Evolutionary conservation across 495 filamentous ascomycete genomes (phyloP).

Genomic region (Penicillium dipodomyicola): DNA sequence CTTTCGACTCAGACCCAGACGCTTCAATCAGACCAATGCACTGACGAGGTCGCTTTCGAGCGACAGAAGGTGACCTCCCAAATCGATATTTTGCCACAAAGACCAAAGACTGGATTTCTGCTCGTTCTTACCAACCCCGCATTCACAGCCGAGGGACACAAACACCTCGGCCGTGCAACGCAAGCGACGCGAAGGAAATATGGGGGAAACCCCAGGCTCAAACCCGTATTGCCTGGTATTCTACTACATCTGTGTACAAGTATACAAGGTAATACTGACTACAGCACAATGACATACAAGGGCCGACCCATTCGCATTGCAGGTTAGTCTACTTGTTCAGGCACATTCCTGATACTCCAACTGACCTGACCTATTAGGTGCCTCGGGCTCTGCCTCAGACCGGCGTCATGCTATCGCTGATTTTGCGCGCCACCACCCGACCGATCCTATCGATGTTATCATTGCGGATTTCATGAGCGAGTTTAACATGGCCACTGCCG

Average conservation of each 20-base stretch:
- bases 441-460: conserved; percentile 55
- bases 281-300: conserved; percentile 17
- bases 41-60: neutral
- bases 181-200: neutral
- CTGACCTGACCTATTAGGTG: conserved; percentile 24
- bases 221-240: neutral
- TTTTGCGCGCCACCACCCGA: conserved; percentile 44
- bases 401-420: conserved; percentile 54
- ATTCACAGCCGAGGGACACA: conserved; percentile 8
- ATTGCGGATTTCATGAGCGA: conserved; percentile 60
- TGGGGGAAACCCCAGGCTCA: neutral
- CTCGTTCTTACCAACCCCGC: conserved; percentile 2
- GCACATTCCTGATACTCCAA: neutral
- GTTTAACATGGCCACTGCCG: conserved; percentile 50
- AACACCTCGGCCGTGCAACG: conserved; percentile 10
- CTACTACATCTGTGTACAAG: neutral
- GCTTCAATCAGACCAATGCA: neutral
- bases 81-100: neutral
- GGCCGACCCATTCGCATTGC: conserved; percentile 27
- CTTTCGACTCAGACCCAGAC: neutral
- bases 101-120: neutral
- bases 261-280: neutral
- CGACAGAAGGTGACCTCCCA: neutral
- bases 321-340: conserved; percentile 6
- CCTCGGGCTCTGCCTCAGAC: conserved; percentile 56